Evolutionary conservation across 2,329 filamentous ascomycete genomes (phyloP), one percentile per base, ranked within the genome.

Genomic region (Penicillium expansum): DNA sequence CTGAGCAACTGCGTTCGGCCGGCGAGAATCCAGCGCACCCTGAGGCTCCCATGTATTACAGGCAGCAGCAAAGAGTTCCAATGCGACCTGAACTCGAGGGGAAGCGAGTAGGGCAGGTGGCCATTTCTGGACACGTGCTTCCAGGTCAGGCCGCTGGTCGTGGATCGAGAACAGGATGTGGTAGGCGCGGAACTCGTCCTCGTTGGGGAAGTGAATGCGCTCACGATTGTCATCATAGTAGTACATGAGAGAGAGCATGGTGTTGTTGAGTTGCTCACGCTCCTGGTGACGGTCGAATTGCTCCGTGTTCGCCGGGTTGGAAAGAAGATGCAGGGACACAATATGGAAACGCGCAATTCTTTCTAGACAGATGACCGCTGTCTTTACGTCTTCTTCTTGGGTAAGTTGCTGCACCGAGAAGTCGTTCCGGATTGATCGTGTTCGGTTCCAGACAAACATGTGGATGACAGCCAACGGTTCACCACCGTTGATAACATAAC

Each of bases 401-500:
- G 80, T 81, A 56, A 86, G 73, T 64, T 84, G 81, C 68, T 86
- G 84, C 20, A 86, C 85, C 2, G 83, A 83, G 49, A 87, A 83
- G 67, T 88, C 85, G 65, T 87, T 87, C 39, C 85, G 80, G 56
- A 88, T 82, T 5, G 83, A 84, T 45, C 85, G 79, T 33, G 84
- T 86, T 18, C 85, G 79, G 67, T 87, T 85, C 85, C 85, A 88
- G 27, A 87, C 79, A 68, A 86, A 88, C 58, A 82, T 80, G 64
- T 87, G 83, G 13, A 86, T 79, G n/a, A 77, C 69, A 1, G 75
- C 78, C 49, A 85, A 73, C 32, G 76, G 72, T 18, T 81, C 76
- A 22, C 74, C 70, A 29, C 82, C 79, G 39, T 76, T 77, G 54
- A 87, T 71, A 9, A 87, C 71, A 62, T 79, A 68, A 41, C 79